Conservation (phyloP, 495 filamentous ascomycete genomes). For the Xylaria bambusicola region DNA sequence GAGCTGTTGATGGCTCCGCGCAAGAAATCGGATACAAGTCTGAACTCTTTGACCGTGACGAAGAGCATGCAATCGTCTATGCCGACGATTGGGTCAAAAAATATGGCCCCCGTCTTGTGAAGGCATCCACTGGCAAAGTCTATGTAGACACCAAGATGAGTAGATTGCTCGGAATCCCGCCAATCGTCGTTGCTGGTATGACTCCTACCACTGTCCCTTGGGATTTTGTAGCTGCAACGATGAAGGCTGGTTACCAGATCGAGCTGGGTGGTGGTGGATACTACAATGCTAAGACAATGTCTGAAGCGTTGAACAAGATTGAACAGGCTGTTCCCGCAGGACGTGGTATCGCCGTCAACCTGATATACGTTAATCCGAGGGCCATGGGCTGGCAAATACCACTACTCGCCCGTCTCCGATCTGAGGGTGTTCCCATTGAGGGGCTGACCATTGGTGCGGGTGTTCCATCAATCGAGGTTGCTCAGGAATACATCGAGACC, state of each 20-base stretch:
- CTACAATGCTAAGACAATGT: constrained; percentile 89
- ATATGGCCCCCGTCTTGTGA: constrained; percentile 83
- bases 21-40: constrained; percentile 94
- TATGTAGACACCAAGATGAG: constrained; percentile 99
- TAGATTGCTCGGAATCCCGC: constrained; percentile 82
- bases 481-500: constrained; percentile 90
- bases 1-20: constrained; percentile 85
- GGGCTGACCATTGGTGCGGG: constrained; percentile 93
- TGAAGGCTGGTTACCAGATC: constrained; percentile 90
- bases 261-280: constrained; percentile 90
- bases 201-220: constrained; percentile 87
- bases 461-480: constrained; percentile 91
- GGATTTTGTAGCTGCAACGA: constrained; percentile 89
- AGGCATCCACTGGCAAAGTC: constrained; percentile 80
- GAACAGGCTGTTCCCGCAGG: constrained; percentile 85
- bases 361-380: constrained; percentile 95
- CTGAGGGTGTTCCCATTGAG: constrained; percentile 89
- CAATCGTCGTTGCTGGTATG: constrained; percentile 91
- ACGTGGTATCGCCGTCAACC: constrained; percentile 88
- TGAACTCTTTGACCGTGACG: constrained; percentile 93
- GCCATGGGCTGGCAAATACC: constrained; percentile 99
- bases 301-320: constrained; percentile 84
- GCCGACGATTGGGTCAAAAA: constrained; percentile 99
- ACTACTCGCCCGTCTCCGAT: constrained; percentile 77
- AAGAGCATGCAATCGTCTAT: constrained; percentile 88